Conservation (phyloP, 192 early-diverging fungal genomes). For the Helicostylum pulchrum region DNA sequence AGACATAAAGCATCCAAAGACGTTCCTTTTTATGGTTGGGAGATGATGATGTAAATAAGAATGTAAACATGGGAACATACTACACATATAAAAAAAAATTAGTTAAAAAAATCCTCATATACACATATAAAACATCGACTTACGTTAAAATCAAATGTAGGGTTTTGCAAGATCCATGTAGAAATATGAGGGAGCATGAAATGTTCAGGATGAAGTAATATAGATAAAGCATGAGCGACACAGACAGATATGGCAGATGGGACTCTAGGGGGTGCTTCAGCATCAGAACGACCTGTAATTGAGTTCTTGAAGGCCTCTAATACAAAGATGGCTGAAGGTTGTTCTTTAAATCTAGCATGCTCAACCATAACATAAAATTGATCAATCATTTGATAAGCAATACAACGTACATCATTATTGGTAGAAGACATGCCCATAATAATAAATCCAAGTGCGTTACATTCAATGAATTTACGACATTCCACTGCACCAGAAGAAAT, state of each 20-base stretch:
- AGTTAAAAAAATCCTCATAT: neutral
- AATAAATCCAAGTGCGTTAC: conserved; percentile 64
- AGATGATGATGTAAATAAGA: conserved; percentile 68
- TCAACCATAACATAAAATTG: conserved; percentile 55
- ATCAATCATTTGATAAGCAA: conserved; percentile 66
- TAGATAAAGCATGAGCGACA: conserved; percentile 59
- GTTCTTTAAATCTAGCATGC: conserved; percentile 57
- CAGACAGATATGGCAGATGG: conserved; percentile 66
- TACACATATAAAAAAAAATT: conserved; percentile 23
- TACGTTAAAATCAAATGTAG: conserved; percentile 69
- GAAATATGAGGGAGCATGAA: conserved; percentile 75
- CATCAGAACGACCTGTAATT: conserved; percentile 47
- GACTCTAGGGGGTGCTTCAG: conserved; percentile 47
- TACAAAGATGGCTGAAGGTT: conserved; percentile 65
- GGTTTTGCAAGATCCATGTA: conserved; percentile 69
- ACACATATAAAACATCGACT: neutral
- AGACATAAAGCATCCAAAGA: conserved; percentile 63
- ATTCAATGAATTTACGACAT: conserved; percentile 60
- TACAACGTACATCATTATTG: conserved; percentile 51
- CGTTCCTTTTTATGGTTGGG: conserved; percentile 63
- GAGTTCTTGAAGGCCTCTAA: conserved; percentile 68
- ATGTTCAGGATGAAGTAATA: conserved; percentile 66
- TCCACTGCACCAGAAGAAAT: conserved; percentile 55
- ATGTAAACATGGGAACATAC: conserved; percentile 85
- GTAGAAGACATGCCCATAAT: conserved; percentile 61